Evolutionary conservation across 2,329 filamentous ascomycete genomes (phyloP).

Genomic region (Fusarium sacchari): DNA sequence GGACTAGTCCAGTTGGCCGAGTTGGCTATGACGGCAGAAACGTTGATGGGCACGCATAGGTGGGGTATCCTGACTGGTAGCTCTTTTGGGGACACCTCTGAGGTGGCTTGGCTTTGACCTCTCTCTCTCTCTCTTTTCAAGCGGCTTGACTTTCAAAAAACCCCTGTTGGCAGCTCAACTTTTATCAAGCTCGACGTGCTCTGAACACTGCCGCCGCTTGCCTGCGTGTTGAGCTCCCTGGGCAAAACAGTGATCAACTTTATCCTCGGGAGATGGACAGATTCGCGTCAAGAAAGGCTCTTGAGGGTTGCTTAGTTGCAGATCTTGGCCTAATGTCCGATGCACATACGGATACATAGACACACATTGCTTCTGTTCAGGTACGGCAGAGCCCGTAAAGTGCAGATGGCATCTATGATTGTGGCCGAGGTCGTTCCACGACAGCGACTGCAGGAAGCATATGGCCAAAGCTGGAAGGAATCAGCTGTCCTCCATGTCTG

Average conservation of each 20-base stretch:
- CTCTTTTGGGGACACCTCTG: constrained; percentile 4
- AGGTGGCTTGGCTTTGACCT: background rate
- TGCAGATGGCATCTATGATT: constrained; percentile 30
- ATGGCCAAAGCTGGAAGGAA: constrained; percentile 8
- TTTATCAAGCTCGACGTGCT: background rate
- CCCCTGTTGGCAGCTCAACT: constrained; percentile 8
- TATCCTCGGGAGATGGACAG: constrained; percentile 27
- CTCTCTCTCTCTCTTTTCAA: background rate
- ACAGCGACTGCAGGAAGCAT: constrained; percentile 8
- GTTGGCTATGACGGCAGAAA: constrained; percentile 31
- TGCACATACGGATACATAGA: background rate
- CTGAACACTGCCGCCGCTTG: constrained; percentile 3
- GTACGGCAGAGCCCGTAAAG: constrained; percentile 31
- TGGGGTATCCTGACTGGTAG: constrained; percentile 18
- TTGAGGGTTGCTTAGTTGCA: constrained; percentile 22
- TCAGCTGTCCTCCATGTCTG: constrained; percentile 3
- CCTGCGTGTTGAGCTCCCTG: background rate
- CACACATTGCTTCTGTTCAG: constrained; percentile 18
- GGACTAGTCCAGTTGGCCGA: constrained; percentile 33
- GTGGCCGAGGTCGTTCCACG: constrained; percentile 23
- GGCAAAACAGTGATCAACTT: constrained; percentile 3
- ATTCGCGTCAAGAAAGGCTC: constrained; percentile 16
- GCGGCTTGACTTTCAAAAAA: constrained; percentile 20
- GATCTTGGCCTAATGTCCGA: constrained; percentile 24
- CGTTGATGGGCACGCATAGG: constrained; percentile 32